Evolutionary conservation across 306 rosid genomes (phyloP).

Genomic region (Purshia tridentata): DNA sequence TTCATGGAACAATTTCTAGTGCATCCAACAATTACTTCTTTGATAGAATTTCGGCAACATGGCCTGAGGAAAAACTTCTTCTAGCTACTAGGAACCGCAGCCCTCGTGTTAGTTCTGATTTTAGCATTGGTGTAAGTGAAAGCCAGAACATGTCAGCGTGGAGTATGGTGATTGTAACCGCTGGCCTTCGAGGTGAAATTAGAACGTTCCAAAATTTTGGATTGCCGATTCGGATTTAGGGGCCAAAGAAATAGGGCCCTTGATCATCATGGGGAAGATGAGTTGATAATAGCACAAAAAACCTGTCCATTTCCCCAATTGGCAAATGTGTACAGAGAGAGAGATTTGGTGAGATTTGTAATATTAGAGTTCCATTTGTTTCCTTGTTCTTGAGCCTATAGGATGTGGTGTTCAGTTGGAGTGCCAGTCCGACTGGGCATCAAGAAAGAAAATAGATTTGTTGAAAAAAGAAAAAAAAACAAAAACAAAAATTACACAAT

Average conservation of each 20-base stretch:
- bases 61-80: slow-evolving; percentile 90
- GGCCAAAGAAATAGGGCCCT: slow-evolving; percentile 24
- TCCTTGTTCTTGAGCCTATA: slow-evolving; percentile 59
- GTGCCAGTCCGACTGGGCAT: slow-evolving; percentile 46
- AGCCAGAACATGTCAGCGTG: slow-evolving; percentile 70
- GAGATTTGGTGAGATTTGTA: slow-evolving; percentile 72
- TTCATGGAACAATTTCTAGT: slow-evolving; percentile 76
- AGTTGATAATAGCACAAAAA: slow-evolving; percentile 35
- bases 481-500: slow-evolving; percentile 35
- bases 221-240: slow-evolving; percentile 71
- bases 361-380: slow-evolving; percentile 66
- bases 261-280: slow-evolving; percentile 35
- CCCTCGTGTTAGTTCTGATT: slow-evolving; percentile 72
- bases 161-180: slow-evolving; percentile 98
- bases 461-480: slow-evolving; percentile 16
- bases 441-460: slow-evolving; percentile 45
- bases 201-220: slow-evolving; percentile 95
- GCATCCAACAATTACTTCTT: slow-evolving; percentile 84
- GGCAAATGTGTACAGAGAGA: slow-evolving; percentile 75
- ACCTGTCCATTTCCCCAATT: slow-evolving; percentile 42
- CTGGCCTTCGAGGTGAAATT: slow-evolving; percentile 89
- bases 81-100: slow-evolving; percentile 60
- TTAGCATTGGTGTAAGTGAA: slow-evolving; percentile 46
- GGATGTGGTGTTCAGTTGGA: slow-evolving; percentile 38
- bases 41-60: slow-evolving; percentile 89